phyloP scores from a whole-genome alignment of 1,284 basidiomycete genomes.

The Filobasidium uniguttulatum region DNA sequence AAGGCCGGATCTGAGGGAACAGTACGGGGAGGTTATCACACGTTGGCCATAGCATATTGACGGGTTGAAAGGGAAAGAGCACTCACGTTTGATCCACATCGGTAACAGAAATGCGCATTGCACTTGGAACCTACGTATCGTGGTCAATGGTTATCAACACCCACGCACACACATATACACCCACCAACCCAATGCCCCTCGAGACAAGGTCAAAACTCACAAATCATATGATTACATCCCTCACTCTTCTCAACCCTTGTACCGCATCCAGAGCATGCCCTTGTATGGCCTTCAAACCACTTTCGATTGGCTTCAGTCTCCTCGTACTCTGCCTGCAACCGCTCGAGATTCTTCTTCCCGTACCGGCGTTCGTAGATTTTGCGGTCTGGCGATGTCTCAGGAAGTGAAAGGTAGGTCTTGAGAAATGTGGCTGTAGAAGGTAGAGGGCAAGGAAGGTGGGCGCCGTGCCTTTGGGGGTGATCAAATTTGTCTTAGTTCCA shows the following conservation, averaged over 20 bases:
- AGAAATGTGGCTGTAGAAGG: constrained; percentile 24
- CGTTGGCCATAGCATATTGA: no score
- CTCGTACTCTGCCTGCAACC: constrained; percentile 23
- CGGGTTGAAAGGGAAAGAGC: neutral
- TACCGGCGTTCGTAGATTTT: constrained; percentile 22
- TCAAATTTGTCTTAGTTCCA: neutral
- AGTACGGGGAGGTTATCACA: neutral
- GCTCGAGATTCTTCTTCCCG: constrained; percentile 27
- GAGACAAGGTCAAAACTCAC: constrained; percentile 10
- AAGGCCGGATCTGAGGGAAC: constrained; percentile 19
- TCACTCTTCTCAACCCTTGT: constrained; percentile 33
- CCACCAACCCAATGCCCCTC: neutral
- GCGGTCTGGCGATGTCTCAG: constrained; percentile 21
- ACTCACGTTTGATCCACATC: constrained; percentile 28
- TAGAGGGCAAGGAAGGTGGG: constrained; percentile 29
- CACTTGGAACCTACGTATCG: constrained; percentile 2
- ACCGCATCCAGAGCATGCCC: constrained; percentile 30
- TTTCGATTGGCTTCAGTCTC: constrained; percentile 31
- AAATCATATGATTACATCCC: constrained; percentile 38
- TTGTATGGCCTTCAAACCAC: constrained; percentile 29
- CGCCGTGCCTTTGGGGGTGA: constrained; percentile 25
- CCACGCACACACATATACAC: constrained; percentile 19
- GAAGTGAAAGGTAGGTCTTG: constrained; percentile 26
- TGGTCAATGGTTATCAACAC: neutral
- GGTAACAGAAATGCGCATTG: constrained; percentile 33